A percentile compares a stretch with the other conserved stretches of the same genome.
phyloP scores from a whole-genome alignment of 192 early-diverging fungal species.

The Backusella macrospora region DNA sequence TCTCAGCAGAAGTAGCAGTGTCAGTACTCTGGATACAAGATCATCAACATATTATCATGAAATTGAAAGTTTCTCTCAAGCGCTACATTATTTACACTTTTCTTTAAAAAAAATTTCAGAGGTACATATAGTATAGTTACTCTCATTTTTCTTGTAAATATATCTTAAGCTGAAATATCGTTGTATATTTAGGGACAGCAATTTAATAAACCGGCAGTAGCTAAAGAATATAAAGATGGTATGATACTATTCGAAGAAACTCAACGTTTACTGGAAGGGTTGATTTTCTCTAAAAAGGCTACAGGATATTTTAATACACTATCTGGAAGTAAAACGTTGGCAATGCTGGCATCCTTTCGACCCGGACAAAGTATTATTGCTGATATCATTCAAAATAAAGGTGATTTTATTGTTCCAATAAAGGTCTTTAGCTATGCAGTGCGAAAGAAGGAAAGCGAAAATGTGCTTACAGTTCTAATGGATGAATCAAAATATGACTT shows the following conservation, averaged over 20 bases:
- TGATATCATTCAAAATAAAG: not conserved
- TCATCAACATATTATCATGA: not conserved
- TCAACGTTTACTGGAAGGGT: not conserved
- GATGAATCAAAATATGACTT: not conserved
- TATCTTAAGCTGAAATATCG: not conserved
- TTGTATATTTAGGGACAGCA: not conserved
- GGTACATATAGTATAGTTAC: not conserved
- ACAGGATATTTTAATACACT: not conserved
- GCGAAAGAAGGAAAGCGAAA: not conserved
- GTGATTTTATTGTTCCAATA: not conserved
- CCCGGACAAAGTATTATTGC: not conserved
- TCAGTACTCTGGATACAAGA: not conserved
- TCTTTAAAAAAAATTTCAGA: not conserved
- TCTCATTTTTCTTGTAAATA: not conserved
- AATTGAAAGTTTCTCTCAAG: not conserved
- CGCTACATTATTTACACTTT: not conserved
- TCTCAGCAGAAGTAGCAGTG: not conserved
- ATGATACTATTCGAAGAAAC: not conserved
- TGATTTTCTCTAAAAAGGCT: not conserved
- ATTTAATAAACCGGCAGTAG: not conserved
- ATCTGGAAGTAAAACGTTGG: slow-evolving; percentile 3
- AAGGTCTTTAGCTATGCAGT: not conserved
- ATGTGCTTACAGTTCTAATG: not conserved
- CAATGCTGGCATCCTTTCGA: not conserved
- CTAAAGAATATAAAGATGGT: not conserved